Evolutionary conservation across 352 stramenopile genomes (phyloP).

Genomic region (Globisporangium spiculum): DNA sequence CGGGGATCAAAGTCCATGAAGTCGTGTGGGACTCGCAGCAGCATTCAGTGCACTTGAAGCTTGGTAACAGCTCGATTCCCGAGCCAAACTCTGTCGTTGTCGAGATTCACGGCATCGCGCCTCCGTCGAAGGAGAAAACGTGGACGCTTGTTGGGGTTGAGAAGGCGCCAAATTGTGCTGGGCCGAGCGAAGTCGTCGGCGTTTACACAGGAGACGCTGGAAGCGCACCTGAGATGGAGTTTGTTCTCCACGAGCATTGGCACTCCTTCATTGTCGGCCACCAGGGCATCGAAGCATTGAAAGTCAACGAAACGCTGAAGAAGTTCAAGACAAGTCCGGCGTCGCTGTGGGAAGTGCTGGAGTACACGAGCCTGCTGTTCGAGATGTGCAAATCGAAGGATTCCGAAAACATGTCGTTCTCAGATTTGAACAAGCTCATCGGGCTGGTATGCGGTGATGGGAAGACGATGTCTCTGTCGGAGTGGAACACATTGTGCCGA

Average conservation of each 20-base stretch:
- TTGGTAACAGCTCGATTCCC: slow-evolving; percentile 31
- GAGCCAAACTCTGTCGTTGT: slow-evolving; percentile 27
- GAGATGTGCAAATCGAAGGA: slow-evolving; percentile 34
- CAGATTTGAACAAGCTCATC: slow-evolving; percentile 39
- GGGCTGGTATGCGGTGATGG: slow-evolving; percentile 32
- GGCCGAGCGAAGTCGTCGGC: slow-evolving; percentile 40
- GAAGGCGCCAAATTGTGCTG: slow-evolving; percentile 24
- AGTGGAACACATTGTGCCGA: slow-evolving; percentile 39
- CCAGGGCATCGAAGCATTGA: slow-evolving; percentile 38
- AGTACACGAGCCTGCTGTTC: slow-evolving; percentile 54
- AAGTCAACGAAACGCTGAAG: slow-evolving; percentile 44
- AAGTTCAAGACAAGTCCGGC: slow-evolving; percentile 45
- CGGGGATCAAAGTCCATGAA: slow-evolving; percentile 29
- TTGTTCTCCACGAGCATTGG: slow-evolving; percentile 55
- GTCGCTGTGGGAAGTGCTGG: slow-evolving; percentile 46
- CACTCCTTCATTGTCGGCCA: slow-evolving; percentile 50
- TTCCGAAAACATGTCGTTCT: slow-evolving; percentile 26
- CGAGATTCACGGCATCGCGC: slow-evolving; percentile 32
- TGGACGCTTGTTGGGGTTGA: slow-evolving; percentile 1
- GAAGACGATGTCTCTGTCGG: slow-evolving; percentile 22
- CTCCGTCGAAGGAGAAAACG: slow-evolving; percentile 13
- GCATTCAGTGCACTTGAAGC: slow-evolving; percentile 32
- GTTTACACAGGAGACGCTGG: slow-evolving; percentile 21
- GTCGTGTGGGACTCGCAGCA: slow-evolving; percentile 48
- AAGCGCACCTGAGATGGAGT: slow-evolving; percentile 30